phyloP scores from a whole-genome alignment of 129 eudicot species.

The Glebionis coronaria region DNA sequence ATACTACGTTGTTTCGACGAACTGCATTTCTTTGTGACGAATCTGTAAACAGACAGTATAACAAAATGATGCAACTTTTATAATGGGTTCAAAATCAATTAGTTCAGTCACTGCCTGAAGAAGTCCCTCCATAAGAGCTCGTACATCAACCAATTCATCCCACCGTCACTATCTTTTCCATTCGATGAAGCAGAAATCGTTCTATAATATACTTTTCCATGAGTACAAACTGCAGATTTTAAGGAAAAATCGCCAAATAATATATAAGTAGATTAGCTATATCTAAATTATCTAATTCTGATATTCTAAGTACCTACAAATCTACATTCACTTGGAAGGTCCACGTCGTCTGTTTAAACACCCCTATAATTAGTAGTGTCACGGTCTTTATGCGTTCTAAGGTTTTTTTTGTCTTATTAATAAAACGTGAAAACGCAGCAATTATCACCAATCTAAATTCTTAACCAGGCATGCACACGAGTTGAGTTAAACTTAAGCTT shows the following conservation, averaged over 20 bases:
- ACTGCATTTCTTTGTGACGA: constrained; percentile 84
- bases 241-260: neutral
- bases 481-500: no score
- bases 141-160: constrained; percentile 88
- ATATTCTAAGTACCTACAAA: no score
- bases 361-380: no score
- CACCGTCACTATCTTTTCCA: constrained; percentile 64
- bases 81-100: no score
- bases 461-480: no score
- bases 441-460: no score
- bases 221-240: constrained; percentile 4
- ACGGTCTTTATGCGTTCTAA: no score
- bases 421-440: no score
- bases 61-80: neutral
- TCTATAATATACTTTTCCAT: constrained; percentile 32
- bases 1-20: constrained; percentile 49
- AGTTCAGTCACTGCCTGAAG: constrained; percentile 64
- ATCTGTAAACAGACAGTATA: constrained; percentile 36
- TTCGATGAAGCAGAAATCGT: constrained; percentile 55
- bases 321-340: no score
- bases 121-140: constrained; percentile 98
- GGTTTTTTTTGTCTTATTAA: no score
- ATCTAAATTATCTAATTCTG: neutral
- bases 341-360: no score
- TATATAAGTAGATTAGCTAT: neutral